Evolutionary conservation across 2,329 filamentous ascomycete genomes (phyloP).

Genomic region (Daldinia eschscholtzii): DNA sequence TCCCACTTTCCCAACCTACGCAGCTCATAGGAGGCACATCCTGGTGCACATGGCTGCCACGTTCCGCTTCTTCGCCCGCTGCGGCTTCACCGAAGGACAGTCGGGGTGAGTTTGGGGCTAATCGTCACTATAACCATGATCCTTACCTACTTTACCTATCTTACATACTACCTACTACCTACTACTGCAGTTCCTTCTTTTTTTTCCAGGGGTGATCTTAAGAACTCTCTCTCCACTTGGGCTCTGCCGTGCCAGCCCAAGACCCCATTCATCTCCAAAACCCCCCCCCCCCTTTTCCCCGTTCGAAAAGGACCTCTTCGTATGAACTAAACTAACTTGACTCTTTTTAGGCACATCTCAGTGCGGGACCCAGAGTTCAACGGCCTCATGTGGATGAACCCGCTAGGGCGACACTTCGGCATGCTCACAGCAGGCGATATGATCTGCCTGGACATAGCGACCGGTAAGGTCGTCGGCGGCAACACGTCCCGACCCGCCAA

Average conservation of each 20-base stretch:
- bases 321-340: conserved; percentile 10
- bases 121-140: background rate
- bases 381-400: conserved; percentile 72
- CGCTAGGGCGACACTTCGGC: conserved; percentile 74
- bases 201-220: background rate
- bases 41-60: conserved; percentile 75
- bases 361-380: conserved; percentile 50
- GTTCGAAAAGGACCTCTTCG: background rate
- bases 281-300: background rate
- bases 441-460: conserved; percentile 70
- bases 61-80: conserved; percentile 75
- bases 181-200: background rate
- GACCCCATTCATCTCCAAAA: background rate
- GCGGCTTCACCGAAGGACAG: conserved; percentile 77
- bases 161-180: background rate
- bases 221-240: background rate
- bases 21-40: conserved; percentile 70
- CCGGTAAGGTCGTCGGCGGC: conserved; percentile 73
- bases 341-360: conserved; percentile 45
- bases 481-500: conserved; percentile 72
- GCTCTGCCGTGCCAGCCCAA: conserved; percentile 7
- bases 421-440: conserved; percentile 74
- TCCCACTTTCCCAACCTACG: conserved; percentile 57
- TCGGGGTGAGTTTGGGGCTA: conserved; percentile 57
- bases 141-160: background rate